Evolutionary conservation across 164 flowering plant genomes (phyloP), one percentile per base, ranked within the genome.

Genomic region (Taxillus chinensis): DNA sequence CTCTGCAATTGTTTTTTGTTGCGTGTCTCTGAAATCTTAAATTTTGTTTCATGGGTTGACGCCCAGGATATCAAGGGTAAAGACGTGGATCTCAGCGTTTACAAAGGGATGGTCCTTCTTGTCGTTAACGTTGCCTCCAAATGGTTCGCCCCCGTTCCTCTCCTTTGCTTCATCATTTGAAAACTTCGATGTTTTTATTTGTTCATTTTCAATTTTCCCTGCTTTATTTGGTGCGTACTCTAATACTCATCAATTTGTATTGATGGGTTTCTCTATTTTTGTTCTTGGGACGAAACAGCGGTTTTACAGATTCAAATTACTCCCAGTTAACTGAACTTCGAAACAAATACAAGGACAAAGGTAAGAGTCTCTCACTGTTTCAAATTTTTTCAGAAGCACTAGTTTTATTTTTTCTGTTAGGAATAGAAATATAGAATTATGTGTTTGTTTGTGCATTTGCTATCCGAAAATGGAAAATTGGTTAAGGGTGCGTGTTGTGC

Each of bases 41-140:
- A 7, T 0, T 4, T 48, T 11, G 4, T 4, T 11, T 48, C 2
- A 53, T 49, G 14, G 40, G 45, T 13, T 57, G 56, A 27, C 38
- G 60, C 40, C 63, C 81, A 91, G 98, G 88, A 92, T 77, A 17
- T 62, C 65, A 81, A 67, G 40, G 92, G 95, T 5, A 75, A 79
- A 27, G 89, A 84, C 64, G 86, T 84, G 2, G 78, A 86, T 69
- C 78, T 92, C 5, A 75, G 82, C 59, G 66, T 61, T 15, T 92
- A 86, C 75, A 82, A 71, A 54, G 96, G 96, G 50, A 92, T 89
- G 67, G 91, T 87, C 41, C 79, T 89, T 56, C 80, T 92, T 7
- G 77, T 87, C 51, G 96, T 92, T 42, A 92, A 92, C 64, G 96
- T 92, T 56, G 98, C 98, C 69, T 92, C 98, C 53, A 86, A 84